These are phyloP conservation scores for Geranomyces variabilis DNA, from an alignment of 192 early-diverging fungal species.

Conservation along the genomic window DNA sequence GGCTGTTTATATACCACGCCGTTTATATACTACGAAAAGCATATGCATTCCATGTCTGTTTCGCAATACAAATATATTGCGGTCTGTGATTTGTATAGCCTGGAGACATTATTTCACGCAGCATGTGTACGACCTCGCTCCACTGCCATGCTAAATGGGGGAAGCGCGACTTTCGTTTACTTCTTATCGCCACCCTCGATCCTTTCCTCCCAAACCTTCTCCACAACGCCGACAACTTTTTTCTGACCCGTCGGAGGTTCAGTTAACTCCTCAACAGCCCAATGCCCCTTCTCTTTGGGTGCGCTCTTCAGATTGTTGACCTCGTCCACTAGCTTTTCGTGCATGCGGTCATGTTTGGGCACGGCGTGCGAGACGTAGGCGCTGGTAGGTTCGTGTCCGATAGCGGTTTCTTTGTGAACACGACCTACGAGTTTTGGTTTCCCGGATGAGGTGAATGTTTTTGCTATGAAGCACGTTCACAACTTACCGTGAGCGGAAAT, in stretches of 20 bases:
- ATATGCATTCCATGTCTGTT: too few species aligned
- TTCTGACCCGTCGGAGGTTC: slow-evolving; percentile 4
- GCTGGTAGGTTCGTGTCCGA: slow-evolving; percentile 4
- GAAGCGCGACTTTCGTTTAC: neutral
- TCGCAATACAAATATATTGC: too few species aligned
- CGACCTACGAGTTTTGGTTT: neutral
- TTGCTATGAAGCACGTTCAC: neutral
- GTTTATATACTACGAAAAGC: too few species aligned
- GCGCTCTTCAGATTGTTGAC: slow-evolving; percentile 1
- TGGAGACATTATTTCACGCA: too few species aligned
- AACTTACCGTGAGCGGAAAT: neutral
- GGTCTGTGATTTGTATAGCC: too few species aligned
- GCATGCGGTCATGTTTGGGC: slow-evolving; percentile 3
- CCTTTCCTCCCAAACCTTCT: slow-evolving; percentile 1
- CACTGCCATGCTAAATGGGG: too few species aligned
- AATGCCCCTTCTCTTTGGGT: neutral
- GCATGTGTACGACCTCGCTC: too few species aligned
- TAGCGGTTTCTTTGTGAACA: neutral
- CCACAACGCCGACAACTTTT: slow-evolving; percentile 5
- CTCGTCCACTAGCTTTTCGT: neutral
- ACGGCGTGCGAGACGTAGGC: neutral
- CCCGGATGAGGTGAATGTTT: neutral
- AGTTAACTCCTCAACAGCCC: neutral
- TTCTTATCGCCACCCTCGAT: slow-evolving; percentile 2
- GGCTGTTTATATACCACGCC: too few species aligned